A percentile compares a stretch with the other conserved stretches of the same genome.
Conservation (phyloP, 2,329 filamentous ascomycete species). For the Pseudocercospora eumusae region DNA sequence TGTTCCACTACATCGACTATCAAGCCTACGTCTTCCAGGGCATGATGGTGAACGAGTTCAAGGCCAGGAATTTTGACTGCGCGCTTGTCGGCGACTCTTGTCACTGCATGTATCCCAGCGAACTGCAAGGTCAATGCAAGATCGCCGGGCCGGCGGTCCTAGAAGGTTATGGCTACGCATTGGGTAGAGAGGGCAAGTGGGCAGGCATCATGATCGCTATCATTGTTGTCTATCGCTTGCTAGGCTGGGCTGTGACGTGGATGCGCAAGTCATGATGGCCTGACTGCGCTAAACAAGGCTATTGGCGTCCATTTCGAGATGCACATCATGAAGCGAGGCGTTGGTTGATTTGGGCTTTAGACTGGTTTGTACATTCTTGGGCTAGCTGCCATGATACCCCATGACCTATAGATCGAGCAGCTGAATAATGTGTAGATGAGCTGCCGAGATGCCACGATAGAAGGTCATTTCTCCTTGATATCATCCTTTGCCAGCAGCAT, state of each 20-base stretch:
- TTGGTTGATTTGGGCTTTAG: background rate
- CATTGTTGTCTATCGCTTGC: constrained; percentile 67
- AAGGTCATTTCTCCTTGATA: background rate
- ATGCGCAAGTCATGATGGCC: constrained; percentile 22
- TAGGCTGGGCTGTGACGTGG: constrained; percentile 60
- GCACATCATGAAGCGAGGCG: background rate
- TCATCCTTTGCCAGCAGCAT: background rate
- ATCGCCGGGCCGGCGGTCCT: constrained; percentile 71
- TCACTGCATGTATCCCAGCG: constrained; percentile 69
- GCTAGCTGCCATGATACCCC: background rate
- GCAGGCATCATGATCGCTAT: constrained; percentile 74
- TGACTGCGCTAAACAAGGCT: background rate
- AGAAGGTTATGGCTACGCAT: constrained; percentile 64
- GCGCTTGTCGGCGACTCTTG: constrained; percentile 44
- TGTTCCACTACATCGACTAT: constrained; percentile 87
- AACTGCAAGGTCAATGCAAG: constrained; percentile 62
- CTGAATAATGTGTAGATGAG: constrained; percentile 11
- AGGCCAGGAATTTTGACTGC: constrained; percentile 63
- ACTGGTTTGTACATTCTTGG: constrained; percentile 9
- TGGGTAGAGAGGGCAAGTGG: constrained; percentile 62
- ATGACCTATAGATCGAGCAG: constrained; percentile 1
- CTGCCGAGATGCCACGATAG: background rate
- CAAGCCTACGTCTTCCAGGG: constrained; percentile 84
- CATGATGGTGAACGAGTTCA: constrained; percentile 92
- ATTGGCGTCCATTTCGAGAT: constrained; percentile 5